Conservation (phyloP, 1,139 yeast species). For the Diutina siamensis region DNA sequence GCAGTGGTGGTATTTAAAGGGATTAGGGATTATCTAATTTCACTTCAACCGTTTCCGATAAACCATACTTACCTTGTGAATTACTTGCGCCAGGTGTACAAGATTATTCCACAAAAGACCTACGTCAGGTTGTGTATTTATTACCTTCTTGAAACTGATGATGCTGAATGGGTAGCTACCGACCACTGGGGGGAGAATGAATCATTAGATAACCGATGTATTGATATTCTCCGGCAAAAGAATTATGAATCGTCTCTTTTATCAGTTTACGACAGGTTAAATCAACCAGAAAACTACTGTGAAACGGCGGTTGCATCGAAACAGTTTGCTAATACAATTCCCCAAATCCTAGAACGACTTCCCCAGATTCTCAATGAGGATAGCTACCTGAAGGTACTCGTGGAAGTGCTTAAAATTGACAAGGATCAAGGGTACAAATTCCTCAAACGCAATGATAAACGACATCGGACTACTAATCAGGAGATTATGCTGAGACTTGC, state of each 20-base stretch:
- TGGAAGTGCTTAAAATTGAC: background rate
- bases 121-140: background rate
- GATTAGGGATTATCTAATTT: background rate
- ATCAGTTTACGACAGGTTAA: background rate
- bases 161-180: background rate
- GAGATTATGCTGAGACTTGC: background rate
- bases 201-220: background rate
- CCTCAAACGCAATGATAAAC: background rate
- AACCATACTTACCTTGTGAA: background rate
- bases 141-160: background rate
- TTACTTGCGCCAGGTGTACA: background rate
- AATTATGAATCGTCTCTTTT: background rate
- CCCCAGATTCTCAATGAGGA: background rate
- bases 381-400: background rate
- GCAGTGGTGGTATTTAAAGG: background rate
- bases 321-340: background rate
- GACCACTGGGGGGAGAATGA: slow-evolving; percentile 1
- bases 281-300: background rate
- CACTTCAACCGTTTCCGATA: background rate
- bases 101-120: background rate
- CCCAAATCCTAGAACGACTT: background rate
- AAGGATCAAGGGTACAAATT: background rate
- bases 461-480: background rate
- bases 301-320: background rate
- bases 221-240: background rate